phyloP scores from a whole-genome alignment of 768 basidiomycete species.

The Pisolithus marmoratus region DNA sequence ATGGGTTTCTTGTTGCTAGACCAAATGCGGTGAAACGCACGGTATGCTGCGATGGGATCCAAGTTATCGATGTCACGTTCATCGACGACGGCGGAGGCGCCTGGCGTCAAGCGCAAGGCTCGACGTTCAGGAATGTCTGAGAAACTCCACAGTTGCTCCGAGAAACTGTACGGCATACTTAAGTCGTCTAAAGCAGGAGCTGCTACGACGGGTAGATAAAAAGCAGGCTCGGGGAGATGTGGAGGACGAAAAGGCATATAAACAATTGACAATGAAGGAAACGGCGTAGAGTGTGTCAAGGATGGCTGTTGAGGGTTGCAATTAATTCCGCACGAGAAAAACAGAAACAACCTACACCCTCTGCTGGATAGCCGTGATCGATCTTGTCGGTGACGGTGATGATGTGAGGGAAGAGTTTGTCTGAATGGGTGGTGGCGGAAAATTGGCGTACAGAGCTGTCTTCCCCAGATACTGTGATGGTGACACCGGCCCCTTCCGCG shows the following conservation, averaged over 20 bases:
- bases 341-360: constrained; percentile 25
- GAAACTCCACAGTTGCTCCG: constrained; percentile 39
- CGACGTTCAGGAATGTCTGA: constrained; percentile 37
- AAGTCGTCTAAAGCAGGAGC: constrained; percentile 22
- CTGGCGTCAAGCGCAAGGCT: constrained; percentile 34
- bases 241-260: constrained; percentile 51
- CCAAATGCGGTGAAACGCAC: constrained; percentile 42
- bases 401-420: constrained; percentile 22
- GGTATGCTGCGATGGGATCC: constrained; percentile 37
- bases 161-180: constrained; percentile 12
- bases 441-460: constrained; percentile 19
- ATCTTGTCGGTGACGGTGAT: constrained; percentile 38
- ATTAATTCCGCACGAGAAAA: constrained; percentile 21
- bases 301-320: constrained; percentile 33
- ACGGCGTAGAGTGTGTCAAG: constrained; percentile 31
- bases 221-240: constrained; percentile 33
- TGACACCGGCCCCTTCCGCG: constrained; percentile 32
- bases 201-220: constrained; percentile 56
- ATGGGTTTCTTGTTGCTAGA: constrained; percentile 26
- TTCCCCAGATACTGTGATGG: constrained; percentile 17
- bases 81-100: constrained; percentile 40
- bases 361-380: constrained; percentile 8
- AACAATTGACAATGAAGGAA: constrained; percentile 62
- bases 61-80: constrained; percentile 39
- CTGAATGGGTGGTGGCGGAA: constrained; percentile 20